Base-by-base conservation (phyloP, 768 basidiomycete species). In the Chalciporus piperatus region DNA sequence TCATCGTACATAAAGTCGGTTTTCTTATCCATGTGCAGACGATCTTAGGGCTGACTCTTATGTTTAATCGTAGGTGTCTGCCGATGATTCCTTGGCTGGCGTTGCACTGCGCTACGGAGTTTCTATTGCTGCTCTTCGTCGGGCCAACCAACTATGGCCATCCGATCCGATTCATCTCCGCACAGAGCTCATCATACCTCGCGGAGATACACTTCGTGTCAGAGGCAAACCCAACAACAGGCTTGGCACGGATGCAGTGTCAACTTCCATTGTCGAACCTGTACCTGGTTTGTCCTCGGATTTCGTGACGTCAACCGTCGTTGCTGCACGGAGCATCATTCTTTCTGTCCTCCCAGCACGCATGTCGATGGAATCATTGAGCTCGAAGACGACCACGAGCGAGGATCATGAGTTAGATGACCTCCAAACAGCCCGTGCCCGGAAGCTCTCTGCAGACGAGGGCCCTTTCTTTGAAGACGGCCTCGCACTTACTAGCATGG, bases 161-260 rank as follows among this genome's bases (percentile, higher is more conserved):
- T 87, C 90, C 7, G 97, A 98, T 65, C 80, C 92, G 1, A 89
- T 99, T 41, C 92, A 96, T 70, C 79, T 94, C 30, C 87, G 95
- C 25, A 83, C 84, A 41, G 75, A 82, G 6, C 81, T 97, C 32
- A 85, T 89, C 61, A 86, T 98, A 50, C 93, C 95, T 0, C 57
- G 45, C 1, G 55, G 59, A 19, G 37, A 65, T 32, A 14, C 38
- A 4, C 48, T 43, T 39, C 53, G 35, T 10, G 6, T 33, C 5
- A 51, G 54, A 30, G 41, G 19, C 22, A 68, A 38, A 32, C 23
- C 25, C 22, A 13, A 16, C 20, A 43, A 12, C n/a, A 14, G 12
- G 33, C 38, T 23, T 1, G 25, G 47, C 3, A 17, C n/a, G 6
- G 45, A 41, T 16, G 6, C 30, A 2, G 5, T 10, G 2, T 14